Base-by-base conservation (phyloP, 345 rosid species). In the Eucalyptus marginata region DNA sequence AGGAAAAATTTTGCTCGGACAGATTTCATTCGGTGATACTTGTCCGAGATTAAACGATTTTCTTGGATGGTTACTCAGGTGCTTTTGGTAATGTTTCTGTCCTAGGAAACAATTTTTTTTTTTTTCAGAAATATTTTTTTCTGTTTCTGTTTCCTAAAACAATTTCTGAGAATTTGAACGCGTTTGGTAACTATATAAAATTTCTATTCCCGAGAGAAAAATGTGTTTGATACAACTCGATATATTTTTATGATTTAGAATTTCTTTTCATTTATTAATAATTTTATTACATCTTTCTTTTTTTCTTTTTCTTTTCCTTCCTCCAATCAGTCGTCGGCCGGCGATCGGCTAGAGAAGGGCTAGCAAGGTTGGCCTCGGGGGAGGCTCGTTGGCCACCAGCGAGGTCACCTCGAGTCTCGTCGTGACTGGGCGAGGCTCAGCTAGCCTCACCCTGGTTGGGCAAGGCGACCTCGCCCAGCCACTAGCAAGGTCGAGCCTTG, bases 141-240 rank as follows among this genome's bases (percentile, higher is more conserved):
- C 0, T 18, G 0, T 52, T 52, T 52, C 1, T 2, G 0, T 52
- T 52, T 8, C 2, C 10, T 0, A 7, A 5, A 52, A 52, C 0
- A 7, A 0, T 52, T 52, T 8, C 0, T 3, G 4, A 52, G 2
- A 0, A 52, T 52, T 52, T 52, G 1, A 52, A 18, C 0, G 2
- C 2, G 0, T 7, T 18, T 52, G 1, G 0, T 52, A 52, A 52
- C 3, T 52, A 52, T 0, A 52, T 2, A 52, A 3, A 52, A 52
- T 52, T 52, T 52, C 1, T 1, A 0, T 52, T 18, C 24, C 0
- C 9, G 7, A 0, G 2, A 18, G 4, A 52, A 1, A 18, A 7
- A 52, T 52, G 25, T 2, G 1, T 52, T 18, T 52, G 5, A 1
- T 52, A 18, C 0, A 4, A 52, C 25, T 0, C 1, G 0, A 52